Evolutionary conservation across 441 rosid species (phyloP), one percentile per base, ranked within the genome.

Genomic region (Gossypium gossypioides): DNA sequence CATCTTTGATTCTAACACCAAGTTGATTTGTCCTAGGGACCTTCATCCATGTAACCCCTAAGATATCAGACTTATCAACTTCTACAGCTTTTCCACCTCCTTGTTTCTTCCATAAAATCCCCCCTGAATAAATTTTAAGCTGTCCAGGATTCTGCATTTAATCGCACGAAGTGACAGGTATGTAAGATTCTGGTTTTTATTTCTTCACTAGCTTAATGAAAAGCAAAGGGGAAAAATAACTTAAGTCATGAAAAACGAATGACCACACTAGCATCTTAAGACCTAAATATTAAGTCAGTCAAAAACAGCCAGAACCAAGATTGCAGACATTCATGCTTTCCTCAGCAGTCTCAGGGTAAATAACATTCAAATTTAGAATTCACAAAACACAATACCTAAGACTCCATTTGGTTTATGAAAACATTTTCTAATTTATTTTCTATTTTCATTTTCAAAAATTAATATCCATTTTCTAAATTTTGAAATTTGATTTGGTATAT

Each of bases 71-170:
- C 80, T 88, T 90, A 65, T 89, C 97, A 48, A 95, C 96, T 84
- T 92, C 97, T 24, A 92, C 97, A 57, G 93, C 91, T 79, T 92
- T 94, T 22, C 97, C 99, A 69, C 99, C 99, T 22, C 97, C 99
- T 81, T 80, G 93, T 80, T 92, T 94, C 93, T 91, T 94, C 99
- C 99, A 95, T 70, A 77, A 76, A 55, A 95, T 89, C 0, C 97
- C 97, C 63, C 96, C 91, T 0, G 92, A 82, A 77, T 64, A 77
- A 10, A 94, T 83, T 77, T 87, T 94, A 37, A 90, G 87, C 68
- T 89, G 93, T 2, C 99, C 99, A 7, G 93, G 87, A 72, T 92
- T 92, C 99, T 94, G 84, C 86, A 81, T 27, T 32, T 60, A 74
- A 78, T 4, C 42, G 61, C 37, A 52, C 6, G 1, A 6, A 58